A percentile compares a stretch with the other conserved stretches of the same genome.
Conservation (phyloP, 2,329 filamentous ascomycete genomes). For the Ceratocystis cacaofunesta region DNA sequence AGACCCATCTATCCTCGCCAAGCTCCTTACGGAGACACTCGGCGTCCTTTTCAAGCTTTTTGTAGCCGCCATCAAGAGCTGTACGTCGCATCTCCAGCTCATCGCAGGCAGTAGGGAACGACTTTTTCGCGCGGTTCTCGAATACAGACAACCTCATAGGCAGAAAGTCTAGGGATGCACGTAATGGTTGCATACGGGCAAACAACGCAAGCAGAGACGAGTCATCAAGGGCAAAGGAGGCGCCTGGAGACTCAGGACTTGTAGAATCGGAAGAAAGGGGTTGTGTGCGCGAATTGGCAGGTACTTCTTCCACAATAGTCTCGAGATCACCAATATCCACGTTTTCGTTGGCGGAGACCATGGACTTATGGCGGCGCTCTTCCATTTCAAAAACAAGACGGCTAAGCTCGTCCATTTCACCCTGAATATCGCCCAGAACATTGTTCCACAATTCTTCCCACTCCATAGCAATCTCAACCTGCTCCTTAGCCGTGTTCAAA, state of each 20-base stretch:
- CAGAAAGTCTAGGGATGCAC: conserved; percentile 85
- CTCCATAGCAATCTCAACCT: conserved; percentile 96
- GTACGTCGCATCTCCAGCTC: conserved; percentile 65
- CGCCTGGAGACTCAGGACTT: conserved; percentile 44
- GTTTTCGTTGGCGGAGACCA: conserved; percentile 48
- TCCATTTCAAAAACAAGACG: conserved; percentile 94
- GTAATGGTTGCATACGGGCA: conserved; percentile 84
- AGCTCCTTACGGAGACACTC: conserved; percentile 80
- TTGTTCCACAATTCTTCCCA: conserved; percentile 96
- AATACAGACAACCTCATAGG: conserved; percentile 90
- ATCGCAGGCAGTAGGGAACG: conserved; percentile 82
- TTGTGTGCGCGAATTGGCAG: conserved; percentile 34
- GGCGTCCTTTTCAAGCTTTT: conserved; percentile 76
- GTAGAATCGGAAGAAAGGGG: conserved; percentile 41
- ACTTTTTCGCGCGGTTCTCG: conserved; percentile 55
- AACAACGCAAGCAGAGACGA: conserved; percentile 79
- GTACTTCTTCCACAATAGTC: conserved; percentile 82
- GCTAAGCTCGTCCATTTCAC: conserved; percentile 65
- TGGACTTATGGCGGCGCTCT: conserved; percentile 72
- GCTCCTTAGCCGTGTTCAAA: conserved; percentile 65
- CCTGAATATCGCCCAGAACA: conserved; percentile 82
- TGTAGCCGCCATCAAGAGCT: conserved; percentile 70
- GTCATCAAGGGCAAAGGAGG: conserved; percentile 58
- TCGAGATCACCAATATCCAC: conserved; percentile 78
- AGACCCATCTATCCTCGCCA: conserved; percentile 88